phyloP scores from a whole-genome alignment of 495 filamentous ascomycete genomes.

The Lineolata rhizophorae region DNA sequence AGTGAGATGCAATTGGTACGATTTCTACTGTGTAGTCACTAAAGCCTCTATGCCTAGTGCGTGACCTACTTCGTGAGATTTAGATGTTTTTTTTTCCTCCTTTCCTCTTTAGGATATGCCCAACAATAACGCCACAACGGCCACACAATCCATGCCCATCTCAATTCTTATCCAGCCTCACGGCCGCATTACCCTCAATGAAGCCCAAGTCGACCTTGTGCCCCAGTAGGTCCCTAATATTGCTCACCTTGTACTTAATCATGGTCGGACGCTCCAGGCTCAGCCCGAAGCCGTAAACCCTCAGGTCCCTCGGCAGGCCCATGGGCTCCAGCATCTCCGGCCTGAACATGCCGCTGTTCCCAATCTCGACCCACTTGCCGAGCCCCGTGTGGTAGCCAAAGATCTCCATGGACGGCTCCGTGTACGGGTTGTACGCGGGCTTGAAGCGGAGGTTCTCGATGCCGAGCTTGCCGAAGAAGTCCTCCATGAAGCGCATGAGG shows the following conservation, averaged over 20 bases:
- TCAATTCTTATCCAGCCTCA: slow-evolving; percentile 21
- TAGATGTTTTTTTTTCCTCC: too few relatives aligned
- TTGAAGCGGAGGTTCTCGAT: slow-evolving; percentile 78
- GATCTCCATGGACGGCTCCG: slow-evolving; percentile 95
- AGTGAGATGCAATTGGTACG: too few relatives aligned
- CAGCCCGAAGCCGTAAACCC: slow-evolving; percentile 80
- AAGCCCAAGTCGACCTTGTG: slow-evolving; percentile 21
- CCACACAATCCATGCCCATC: too few relatives aligned
- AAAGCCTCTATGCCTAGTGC: too few relatives aligned
- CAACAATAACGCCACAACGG: too few relatives aligned
- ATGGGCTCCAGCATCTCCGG: slow-evolving; percentile 87
- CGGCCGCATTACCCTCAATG: slow-evolving; percentile 18
- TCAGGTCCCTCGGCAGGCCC: slow-evolving; percentile 70
- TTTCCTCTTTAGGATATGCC: too few relatives aligned
- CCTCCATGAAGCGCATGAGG: slow-evolving; percentile 87
- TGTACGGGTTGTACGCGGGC: slow-evolving; percentile 96
- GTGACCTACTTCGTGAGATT: too few relatives aligned
- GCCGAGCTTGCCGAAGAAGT: slow-evolving; percentile 93
- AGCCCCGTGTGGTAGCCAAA: slow-evolving; percentile 83
- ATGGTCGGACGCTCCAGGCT: slow-evolving; percentile 88
- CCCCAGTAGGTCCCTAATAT: slow-evolving; percentile 22
- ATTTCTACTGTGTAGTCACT: too few relatives aligned
- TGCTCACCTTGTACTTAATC: slow-evolving; percentile 50
- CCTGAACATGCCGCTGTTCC: slow-evolving; percentile 94
- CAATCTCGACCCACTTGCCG: slow-evolving; percentile 85